Percentiles rank a stretch among this genome's conserved stretches.
These are phyloP conservation scores for Exophiala sp. DNA, from an alignment of 2,329 filamentous ascomycete species.

Conservation along the genomic window DNA sequence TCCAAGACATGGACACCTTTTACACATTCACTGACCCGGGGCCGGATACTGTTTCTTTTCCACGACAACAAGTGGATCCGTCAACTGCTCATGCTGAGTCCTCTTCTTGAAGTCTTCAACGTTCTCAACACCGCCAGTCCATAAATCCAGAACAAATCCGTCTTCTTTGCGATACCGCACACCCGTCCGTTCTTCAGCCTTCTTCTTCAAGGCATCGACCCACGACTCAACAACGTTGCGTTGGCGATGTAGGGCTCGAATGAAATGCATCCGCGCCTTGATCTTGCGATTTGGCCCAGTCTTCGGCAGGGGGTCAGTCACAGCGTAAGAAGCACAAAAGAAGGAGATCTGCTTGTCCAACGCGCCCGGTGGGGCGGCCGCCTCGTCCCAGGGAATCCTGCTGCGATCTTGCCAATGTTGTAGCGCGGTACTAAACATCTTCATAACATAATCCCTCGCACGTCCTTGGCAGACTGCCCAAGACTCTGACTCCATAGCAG, in stretches of 20 bases:
- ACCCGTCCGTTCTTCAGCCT: neutral
- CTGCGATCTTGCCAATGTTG: neutral
- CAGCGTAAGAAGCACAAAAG: neutral
- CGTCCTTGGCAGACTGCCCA: neutral
- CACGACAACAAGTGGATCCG: too few relatives aligned
- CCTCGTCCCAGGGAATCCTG: neutral
- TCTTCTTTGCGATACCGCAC: constrained; percentile 8
- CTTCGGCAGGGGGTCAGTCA: neutral
- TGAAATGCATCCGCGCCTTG: neutral
- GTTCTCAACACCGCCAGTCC: constrained; percentile 1
- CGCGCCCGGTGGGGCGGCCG: neutral
- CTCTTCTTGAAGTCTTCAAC: neutral
- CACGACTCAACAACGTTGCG: constrained; percentile 1
- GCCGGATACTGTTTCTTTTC: too few relatives aligned
- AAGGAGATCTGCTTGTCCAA: neutral
- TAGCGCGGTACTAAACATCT: neutral
- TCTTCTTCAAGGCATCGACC: neutral
- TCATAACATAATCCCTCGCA: neutral
- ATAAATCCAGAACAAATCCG: neutral
- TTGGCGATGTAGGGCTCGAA: constrained; percentile 5
- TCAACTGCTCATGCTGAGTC: too few relatives aligned
- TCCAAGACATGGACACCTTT: too few relatives aligned
- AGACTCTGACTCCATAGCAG: neutral
- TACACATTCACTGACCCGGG: too few relatives aligned
- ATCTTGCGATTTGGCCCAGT: neutral